phyloP scores from a whole-genome alignment of 495 filamentous ascomycete genomes.

The Opeltia flavorubescens region DNA sequence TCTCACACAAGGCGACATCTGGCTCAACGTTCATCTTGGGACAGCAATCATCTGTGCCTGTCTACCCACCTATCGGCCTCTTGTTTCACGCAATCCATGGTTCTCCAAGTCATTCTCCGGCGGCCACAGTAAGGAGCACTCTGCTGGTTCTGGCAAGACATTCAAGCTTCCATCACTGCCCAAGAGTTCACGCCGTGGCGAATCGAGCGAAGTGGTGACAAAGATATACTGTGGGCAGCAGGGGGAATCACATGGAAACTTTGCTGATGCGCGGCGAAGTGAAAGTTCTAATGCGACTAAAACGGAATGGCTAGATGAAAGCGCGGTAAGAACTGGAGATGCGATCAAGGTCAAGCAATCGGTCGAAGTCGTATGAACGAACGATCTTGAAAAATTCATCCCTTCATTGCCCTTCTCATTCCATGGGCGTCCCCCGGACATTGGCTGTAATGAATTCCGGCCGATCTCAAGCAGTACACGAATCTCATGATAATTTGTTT shows the following conservation, averaged over 20 bases:
- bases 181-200: background rate
- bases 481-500: too few species aligned
- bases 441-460: too few species aligned
- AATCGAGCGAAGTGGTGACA: background rate
- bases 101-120: background rate
- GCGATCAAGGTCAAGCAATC: background rate
- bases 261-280: background rate
- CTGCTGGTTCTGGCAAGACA: background rate
- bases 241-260: background rate
- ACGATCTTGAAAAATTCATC: too few species aligned
- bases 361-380: background rate
- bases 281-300: background rate
- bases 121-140: background rate
- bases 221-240: background rate
- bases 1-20: constrained; percentile 2
- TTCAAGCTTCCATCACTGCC: too few species aligned
- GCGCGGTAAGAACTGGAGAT: background rate
- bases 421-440: too few species aligned
- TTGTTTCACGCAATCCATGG: background rate
- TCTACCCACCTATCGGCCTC: constrained; percentile 3
- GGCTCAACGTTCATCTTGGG: constrained; percentile 5
- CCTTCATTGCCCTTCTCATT: too few species aligned
- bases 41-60: constrained; percentile 4
- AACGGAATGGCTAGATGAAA: background rate
- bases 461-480: too few species aligned